phyloP scores from a whole-genome alignment of 768 basidiomycete genomes.

The Suillus tomentosus region DNA sequence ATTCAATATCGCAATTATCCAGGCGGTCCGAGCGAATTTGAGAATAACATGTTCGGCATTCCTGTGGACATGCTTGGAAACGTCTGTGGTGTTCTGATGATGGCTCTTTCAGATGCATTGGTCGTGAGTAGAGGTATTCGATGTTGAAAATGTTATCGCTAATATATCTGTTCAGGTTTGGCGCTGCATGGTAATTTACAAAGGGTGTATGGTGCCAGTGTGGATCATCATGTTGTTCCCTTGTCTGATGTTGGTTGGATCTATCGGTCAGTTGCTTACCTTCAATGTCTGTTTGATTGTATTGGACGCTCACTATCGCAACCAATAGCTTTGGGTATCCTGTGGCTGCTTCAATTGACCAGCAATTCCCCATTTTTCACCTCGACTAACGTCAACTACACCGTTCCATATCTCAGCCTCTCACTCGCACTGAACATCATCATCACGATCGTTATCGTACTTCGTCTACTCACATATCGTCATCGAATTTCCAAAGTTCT shows the following conservation, averaged over 20 bases:
- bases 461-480: conserved; percentile 29
- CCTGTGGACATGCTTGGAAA: conserved; percentile 22
- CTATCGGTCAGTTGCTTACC: neutral
- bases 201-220: neutral
- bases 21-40: conserved; percentile 32
- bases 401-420: conserved; percentile 28
- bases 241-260: neutral
- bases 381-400: conserved; percentile 16
- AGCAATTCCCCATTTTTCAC: conserved; percentile 5
- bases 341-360: conserved; percentile 5
- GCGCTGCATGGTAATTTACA: conserved; percentile 9
- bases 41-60: conserved; percentile 22
- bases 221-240: conserved; percentile 1
- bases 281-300: neutral
- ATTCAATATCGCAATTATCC: conserved; percentile 35
- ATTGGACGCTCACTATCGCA: neutral
- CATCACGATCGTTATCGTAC: conserved; percentile 33
- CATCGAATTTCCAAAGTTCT: conserved; percentile 16
- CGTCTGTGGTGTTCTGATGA: conserved; percentile 14
- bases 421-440: conserved; percentile 36
- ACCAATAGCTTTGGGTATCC: neutral
- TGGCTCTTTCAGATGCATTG: conserved; percentile 22
- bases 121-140: conserved; percentile 15
- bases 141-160: neutral
- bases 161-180: neutral